A percentile compares a stretch with the other conserved stretches of the same genome.
These are phyloP conservation scores for Ophiostoma himal-ulmi DNA, from an alignment of 2,329 filamentous ascomycete genomes.

Conservation along the genomic window DNA sequence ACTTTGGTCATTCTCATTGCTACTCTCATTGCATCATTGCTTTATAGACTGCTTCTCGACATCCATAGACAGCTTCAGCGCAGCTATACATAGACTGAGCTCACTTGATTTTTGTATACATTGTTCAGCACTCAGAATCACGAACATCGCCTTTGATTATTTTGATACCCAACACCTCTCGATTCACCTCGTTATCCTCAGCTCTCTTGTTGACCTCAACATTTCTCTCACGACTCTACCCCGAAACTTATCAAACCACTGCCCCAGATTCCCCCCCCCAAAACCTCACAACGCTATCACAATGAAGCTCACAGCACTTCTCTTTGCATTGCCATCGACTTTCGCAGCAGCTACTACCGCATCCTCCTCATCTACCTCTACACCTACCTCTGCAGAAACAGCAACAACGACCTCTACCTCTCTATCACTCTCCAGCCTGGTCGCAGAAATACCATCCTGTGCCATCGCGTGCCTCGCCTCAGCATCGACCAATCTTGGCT, in stretches of 20 bases:
- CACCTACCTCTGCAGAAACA: neutral
- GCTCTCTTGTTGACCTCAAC: neutral
- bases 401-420: constrained; percentile 11
- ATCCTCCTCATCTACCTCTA: neutral
- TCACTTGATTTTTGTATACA: neutral
- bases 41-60: neutral
- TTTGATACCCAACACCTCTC: neutral
- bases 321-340: constrained; percentile 8
- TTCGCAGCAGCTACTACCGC: neutral
- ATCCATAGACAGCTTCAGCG: neutral
- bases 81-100: constrained; percentile 1
- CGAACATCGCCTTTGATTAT: neutral
- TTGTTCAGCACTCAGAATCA: neutral
- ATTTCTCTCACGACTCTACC: neutral
- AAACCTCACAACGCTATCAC: neutral
- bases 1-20: neutral
- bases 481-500: constrained; percentile 26
- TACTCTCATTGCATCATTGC: neutral
- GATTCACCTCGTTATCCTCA: neutral
- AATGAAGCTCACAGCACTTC: constrained; percentile 1
- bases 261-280: too few species aligned
- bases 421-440: constrained; percentile 24
- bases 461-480: constrained; percentile 28
- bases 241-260: neutral
- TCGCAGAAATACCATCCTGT: constrained; percentile 29